Conservation (phyloP, 768 basidiomycete species). For the Auricularia cornea region DNA sequence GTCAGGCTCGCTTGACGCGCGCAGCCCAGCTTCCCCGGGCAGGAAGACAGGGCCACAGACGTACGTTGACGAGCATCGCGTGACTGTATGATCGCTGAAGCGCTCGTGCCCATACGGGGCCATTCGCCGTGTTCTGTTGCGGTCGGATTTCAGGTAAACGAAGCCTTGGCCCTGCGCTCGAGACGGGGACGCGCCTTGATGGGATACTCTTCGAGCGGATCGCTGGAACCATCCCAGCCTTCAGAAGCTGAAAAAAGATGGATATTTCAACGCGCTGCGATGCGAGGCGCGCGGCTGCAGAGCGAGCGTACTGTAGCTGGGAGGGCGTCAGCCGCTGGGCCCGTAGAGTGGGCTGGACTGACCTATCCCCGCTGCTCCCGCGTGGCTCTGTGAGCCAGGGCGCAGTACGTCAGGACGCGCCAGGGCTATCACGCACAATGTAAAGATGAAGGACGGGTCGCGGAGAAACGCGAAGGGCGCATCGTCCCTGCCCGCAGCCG, state of each 20-base stretch:
- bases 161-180: neutral
- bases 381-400: neutral
- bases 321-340: neutral
- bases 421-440: neutral
- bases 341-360: neutral
- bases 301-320: neutral
- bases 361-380: neutral
- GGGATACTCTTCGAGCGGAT: neutral
- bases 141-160: neutral
- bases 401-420: neutral
- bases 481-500: neutral
- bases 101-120: neutral
- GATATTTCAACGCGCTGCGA: neutral
- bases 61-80: neutral
- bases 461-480: neutral
- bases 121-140: neutral
- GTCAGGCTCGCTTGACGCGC: neutral
- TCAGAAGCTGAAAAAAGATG: neutral
- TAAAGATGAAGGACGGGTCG: neutral
- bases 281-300: neutral
- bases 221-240: neutral
- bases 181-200: neutral
- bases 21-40: neutral
- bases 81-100: neutral
- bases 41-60: too few relatives aligned